Evolutionary conservation across 1,284 basidiomycete genomes (phyloP).

Genomic region (Exsudoporus floridanus): DNA sequence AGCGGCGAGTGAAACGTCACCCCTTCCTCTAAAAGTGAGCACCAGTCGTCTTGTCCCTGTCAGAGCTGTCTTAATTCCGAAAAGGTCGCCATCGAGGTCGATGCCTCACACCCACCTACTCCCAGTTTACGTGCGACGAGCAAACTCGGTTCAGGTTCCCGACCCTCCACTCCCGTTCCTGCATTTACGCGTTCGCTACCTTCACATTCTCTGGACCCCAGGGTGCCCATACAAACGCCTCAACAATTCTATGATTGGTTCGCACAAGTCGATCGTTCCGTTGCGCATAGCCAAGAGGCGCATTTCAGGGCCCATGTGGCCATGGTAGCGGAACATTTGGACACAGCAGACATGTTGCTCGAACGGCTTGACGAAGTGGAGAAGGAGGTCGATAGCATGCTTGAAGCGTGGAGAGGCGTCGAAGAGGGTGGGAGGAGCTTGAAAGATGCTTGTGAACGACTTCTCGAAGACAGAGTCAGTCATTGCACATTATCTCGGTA

Average conservation of each 20-base stretch:
- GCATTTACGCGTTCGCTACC: constrained; percentile 31
- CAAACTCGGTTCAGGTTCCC: constrained; percentile 35
- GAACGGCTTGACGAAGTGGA: constrained; percentile 72
- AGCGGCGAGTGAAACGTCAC: constrained; percentile 57
- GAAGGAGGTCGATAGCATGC: constrained; percentile 74
- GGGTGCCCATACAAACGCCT: constrained; percentile 76
- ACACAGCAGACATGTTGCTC: constrained; percentile 71
- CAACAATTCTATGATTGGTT: constrained; percentile 97
- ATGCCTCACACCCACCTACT: constrained; percentile 44
- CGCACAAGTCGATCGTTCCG: constrained; percentile 78
- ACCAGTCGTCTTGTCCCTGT: neutral
- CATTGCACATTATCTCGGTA: neutral
- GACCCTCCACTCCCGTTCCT: constrained; percentile 37
- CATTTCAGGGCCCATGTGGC: constrained; percentile 84
- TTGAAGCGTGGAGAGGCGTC: constrained; percentile 79
- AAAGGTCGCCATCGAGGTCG: constrained; percentile 42
- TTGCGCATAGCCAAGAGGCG: constrained; percentile 88
- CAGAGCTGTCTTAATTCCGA: constrained; percentile 14
- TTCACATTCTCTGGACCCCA: constrained; percentile 61
- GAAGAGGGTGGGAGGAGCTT: constrained; percentile 85
- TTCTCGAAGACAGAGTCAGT: constrained; percentile 81
- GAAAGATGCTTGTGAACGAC: constrained; percentile 85
- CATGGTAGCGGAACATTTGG: constrained; percentile 70
- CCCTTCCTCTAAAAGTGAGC: constrained; percentile 74
- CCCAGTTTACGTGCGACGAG: constrained; percentile 34